phyloP scores from a whole-genome alignment of 2,329 filamentous ascomycete species.

The Sporothrix dimorphospora region DNA sequence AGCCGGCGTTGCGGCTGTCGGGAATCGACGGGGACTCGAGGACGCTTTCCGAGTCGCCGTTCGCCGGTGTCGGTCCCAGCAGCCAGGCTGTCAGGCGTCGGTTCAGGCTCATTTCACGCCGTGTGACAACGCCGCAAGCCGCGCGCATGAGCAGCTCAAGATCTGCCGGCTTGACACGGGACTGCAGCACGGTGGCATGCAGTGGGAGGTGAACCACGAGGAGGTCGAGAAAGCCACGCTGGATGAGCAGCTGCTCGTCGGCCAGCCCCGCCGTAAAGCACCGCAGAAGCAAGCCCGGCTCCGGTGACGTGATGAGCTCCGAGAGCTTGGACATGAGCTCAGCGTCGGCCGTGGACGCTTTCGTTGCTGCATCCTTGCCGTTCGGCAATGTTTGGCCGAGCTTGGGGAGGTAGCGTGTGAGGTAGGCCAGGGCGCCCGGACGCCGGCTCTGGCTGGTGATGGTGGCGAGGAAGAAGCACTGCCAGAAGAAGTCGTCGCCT shows the following conservation, averaged over 20 bases:
- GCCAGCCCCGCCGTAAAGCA: conserved; percentile 88
- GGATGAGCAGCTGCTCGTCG: conserved; percentile 88
- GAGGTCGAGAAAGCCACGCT: conserved; percentile 90
- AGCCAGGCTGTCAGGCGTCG: conserved; percentile 95
- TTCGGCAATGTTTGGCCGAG: conserved; percentile 53
- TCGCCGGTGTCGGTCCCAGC: conserved; percentile 70
- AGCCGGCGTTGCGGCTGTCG: conserved; percentile 40
- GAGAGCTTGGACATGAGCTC: conserved; percentile 58
- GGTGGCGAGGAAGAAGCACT: conserved; percentile 91
- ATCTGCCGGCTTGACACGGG: conserved; percentile 71
- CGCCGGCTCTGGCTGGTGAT: conserved; percentile 87
- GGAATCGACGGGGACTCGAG: conserved; percentile 49
- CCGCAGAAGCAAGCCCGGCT: conserved; percentile 85
- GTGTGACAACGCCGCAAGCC: conserved; percentile 82
- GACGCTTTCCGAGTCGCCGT: conserved; percentile 35
- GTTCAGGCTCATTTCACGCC: conserved; percentile 96
- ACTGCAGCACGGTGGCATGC: conserved; percentile 78
- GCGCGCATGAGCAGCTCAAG: conserved; percentile 80
- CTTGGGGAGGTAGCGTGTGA: conserved; percentile 76
- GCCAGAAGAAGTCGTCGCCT: conserved; percentile 93
- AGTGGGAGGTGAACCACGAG: conserved; percentile 88
- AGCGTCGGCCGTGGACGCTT: conserved; percentile 43
- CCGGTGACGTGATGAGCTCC: conserved; percentile 78
- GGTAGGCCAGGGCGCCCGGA: conserved; percentile 84
- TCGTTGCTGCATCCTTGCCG: conserved; percentile 31